These are phyloP conservation scores for Aureobasidium sp. DNA, from an alignment of 2,329 filamentous ascomycete species.

Conservation along the genomic window DNA sequence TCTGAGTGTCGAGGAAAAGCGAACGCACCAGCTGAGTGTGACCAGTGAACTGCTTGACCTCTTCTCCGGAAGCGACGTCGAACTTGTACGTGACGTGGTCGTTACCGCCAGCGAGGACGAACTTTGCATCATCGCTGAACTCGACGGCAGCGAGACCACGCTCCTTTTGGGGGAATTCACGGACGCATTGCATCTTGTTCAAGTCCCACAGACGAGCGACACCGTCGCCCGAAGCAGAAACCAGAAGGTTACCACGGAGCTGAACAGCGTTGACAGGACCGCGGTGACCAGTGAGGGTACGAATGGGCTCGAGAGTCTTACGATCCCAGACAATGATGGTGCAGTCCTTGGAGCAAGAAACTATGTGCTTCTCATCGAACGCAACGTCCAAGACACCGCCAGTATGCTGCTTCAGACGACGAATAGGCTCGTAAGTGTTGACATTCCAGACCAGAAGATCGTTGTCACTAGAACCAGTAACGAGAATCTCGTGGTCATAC, in stretches of 20 bases:
- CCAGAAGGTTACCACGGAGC: slow-evolving; percentile 83
- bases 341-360: slow-evolving; percentile 94
- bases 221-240: slow-evolving; percentile 90
- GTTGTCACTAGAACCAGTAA: slow-evolving; percentile 88
- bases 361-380: slow-evolving; percentile 84
- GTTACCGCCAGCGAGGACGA: slow-evolving; percentile 88
- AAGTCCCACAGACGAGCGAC: slow-evolving; percentile 94
- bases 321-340: slow-evolving; percentile 94
- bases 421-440: slow-evolving; percentile 69
- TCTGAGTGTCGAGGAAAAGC: slow-evolving; percentile 80
- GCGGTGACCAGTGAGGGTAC: slow-evolving; percentile 73
- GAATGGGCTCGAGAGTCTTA: slow-evolving; percentile 63
- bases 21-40: slow-evolving; percentile 83
- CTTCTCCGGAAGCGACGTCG: slow-evolving; percentile 82
- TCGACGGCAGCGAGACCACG: slow-evolving; percentile 93
- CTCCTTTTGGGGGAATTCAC: slow-evolving; percentile 83
- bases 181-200: slow-evolving; percentile 76
- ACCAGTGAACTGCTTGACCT: slow-evolving; percentile 70
- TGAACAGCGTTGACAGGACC: slow-evolving; percentile 96
- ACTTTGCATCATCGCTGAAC: slow-evolving; percentile 90
- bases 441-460: slow-evolving; percentile 90
- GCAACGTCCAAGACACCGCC: slow-evolving; percentile 90
- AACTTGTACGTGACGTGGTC: slow-evolving; percentile 94
- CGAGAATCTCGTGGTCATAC: slow-evolving; percentile 85
- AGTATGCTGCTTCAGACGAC: slow-evolving; percentile 67